A percentile compares a stretch with the other conserved stretches of the same genome.
These are phyloP conservation scores for Colletotrichum sp. DNA, from an alignment of 2,329 filamentous ascomycete species.

Conservation along the genomic window DNA sequence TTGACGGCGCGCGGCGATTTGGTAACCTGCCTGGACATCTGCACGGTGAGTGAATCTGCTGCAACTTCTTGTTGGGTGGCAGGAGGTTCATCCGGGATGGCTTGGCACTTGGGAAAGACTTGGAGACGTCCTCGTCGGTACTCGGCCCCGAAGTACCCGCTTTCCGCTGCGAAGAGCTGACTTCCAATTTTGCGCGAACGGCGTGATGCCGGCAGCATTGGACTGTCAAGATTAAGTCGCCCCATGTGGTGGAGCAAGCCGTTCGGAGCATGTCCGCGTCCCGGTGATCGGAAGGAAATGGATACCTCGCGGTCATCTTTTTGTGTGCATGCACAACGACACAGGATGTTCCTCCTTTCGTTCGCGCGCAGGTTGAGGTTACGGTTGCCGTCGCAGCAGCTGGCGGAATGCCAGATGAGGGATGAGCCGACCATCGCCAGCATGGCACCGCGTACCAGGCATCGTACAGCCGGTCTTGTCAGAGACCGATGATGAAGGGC, in stretches of 20 bases:
- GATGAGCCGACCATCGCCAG: constrained; percentile 5
- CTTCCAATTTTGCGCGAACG: background rate
- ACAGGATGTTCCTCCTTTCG: background rate
- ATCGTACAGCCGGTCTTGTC: background rate
- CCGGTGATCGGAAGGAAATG: background rate
- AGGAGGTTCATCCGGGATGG: background rate
- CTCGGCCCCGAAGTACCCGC: constrained; percentile 15
- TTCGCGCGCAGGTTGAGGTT: background rate
- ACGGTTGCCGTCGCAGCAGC: background rate
- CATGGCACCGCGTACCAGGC: background rate
- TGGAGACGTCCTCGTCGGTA: background rate
- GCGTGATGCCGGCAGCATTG: background rate
- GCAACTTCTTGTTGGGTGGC: background rate
- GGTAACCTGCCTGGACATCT: background rate
- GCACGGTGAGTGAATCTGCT: background rate
- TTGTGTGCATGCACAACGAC: background rate
- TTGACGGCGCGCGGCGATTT: background rate
- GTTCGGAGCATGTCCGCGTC: constrained; percentile 5
- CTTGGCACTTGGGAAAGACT: background rate
- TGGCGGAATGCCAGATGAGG: background rate
- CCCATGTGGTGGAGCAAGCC: background rate
- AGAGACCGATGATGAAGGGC: background rate
- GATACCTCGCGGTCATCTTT: background rate
- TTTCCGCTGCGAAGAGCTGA: background rate
- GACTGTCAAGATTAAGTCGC: constrained; percentile 9